Base-by-base conservation (phyloP, 495 filamentous ascomycete species). In the Jackrogersella multiformis region DNA sequence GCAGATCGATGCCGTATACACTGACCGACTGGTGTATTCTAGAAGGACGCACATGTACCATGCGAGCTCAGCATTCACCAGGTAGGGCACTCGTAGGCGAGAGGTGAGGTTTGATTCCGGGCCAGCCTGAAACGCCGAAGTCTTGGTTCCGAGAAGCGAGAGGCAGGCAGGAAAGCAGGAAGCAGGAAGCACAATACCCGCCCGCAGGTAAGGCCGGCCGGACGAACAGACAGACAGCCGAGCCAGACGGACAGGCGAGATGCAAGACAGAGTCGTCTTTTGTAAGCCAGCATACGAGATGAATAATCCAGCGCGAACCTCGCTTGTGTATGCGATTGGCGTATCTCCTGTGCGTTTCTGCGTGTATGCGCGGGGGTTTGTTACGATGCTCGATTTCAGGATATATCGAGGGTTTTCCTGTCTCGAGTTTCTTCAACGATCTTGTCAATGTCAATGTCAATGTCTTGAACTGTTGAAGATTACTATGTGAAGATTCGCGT, bases 1-100 rank as follows among this genome's bases (percentile, higher is more conserved):
- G 64, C 45, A 68, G 65, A 62, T 58, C 65, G 54, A 68, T 62
- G 53, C 64, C 52, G 53, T 36, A 62, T 65, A 38, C 36, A 44
- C 44, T 56, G 52, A 68, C 58, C 58, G 65, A 61, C 46, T 20
- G 42, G 10, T 24, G 42, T n/a, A 8, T 46, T 36, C 24, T 36
- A 28, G 30, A 53, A 21, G 49, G 49, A 20, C 24, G 30, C 36
- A 36, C 49, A 30, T 18, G 49, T 52, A 52, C n/a, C 16, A 21
- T 26, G 42, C 42, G 2, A 24, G 20, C 21, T 45, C n/a, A n/a
- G n/a, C n/a, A n/a, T n/a, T n/a, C n/a, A n/a, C n/a, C n/a, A n/a
- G n/a, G n/a, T n/a, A n/a, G n/a, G n/a, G n/a, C n/a, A n/a, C n/a
- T n/a, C n/a, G n/a, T 24, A 53, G 32, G 49, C 49, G 49, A 36